These are phyloP conservation scores for Cladosporium austrohemisphaericum DNA, from an alignment of 2,329 filamentous ascomycete genomes.

Conservation along the genomic window DNA sequence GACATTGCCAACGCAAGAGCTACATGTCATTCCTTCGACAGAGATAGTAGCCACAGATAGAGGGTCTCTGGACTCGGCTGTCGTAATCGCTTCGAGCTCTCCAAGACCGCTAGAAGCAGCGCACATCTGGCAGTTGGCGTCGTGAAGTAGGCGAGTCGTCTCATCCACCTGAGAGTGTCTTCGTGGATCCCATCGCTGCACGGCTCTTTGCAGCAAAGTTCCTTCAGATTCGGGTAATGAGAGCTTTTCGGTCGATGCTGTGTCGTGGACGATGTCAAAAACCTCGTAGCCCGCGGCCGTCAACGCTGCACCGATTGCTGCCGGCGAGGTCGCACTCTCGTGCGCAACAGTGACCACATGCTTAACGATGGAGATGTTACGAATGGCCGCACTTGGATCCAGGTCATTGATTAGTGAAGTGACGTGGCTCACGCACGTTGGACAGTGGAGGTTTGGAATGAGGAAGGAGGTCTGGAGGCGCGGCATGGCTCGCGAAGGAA, in stretches of 20 bases:
- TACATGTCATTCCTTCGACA: constrained; percentile 57
- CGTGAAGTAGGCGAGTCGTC: constrained; percentile 6
- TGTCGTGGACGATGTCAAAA: constrained; percentile 15
- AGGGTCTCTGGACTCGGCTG: constrained; percentile 22
- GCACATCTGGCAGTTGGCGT: constrained; percentile 73
- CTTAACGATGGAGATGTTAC: constrained; percentile 68
- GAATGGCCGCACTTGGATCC: constrained; percentile 50
- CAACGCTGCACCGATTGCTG: constrained; percentile 36
- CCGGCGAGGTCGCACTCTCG: neutral
- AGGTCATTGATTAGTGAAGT: constrained; percentile 45
- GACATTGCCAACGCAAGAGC: constrained; percentile 51
- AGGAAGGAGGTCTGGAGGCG: constrained; percentile 54
- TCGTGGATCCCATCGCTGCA: constrained; percentile 19
- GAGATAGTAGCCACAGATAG: constrained; percentile 39
- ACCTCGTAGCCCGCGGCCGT: constrained; percentile 36
- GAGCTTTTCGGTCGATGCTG: neutral
- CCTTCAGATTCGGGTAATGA: neutral
- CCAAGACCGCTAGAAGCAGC: constrained; percentile 58
- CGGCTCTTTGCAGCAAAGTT: constrained; percentile 18
- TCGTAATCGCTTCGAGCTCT: neutral
- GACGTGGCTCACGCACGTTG: constrained; percentile 68
- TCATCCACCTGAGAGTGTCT: constrained; percentile 11
- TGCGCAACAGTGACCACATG: constrained; percentile 59
- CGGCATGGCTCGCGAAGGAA: neutral
- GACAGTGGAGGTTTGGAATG: constrained; percentile 72